Base-by-base conservation (phyloP, 2,329 filamentous ascomycete species). In the Onygena corvina region DNA sequence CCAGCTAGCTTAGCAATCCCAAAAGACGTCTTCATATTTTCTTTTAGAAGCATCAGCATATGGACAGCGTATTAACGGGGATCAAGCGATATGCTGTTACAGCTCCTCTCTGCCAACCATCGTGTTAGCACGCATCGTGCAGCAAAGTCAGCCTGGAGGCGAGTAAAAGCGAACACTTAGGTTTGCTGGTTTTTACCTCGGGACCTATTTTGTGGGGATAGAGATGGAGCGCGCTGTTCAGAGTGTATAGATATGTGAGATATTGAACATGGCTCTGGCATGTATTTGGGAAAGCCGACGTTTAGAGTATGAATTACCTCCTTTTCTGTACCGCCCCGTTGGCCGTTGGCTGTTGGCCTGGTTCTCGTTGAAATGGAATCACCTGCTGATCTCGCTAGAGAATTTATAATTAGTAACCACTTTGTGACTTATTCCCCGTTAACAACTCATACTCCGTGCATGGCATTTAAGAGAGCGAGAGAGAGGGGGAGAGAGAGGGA, bases 161-260 rank as follows among this genome's bases (percentile, higher is more conserved):
- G 38, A 42, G 38, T 12, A 23, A 42, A 20, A 14, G 38, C 38
- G 38, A 42, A 16, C 38, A 23, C 38, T 42, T 42, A 42, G 21
- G 38, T 42, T 42, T 42, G 38, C 38, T 42, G 38, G n/a, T n/a
- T 42, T 23, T 42, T 42, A 42, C 38, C 38, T 42, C 21, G 27
- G 38, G 36, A 18, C 16, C 38, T 42, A 23, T 23, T 23, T 40
- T 20, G n/a, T n/a, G n/a, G n/a, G n/a, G n/a, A n/a, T n/a, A n/a
- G n/a, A n/a, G n/a, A n/a, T n/a, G n/a, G n/a, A n/a, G n/a, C n/a
- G n/a, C n/a, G n/a, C n/a, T n/a, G n/a, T n/a, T n/a, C n/a, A n/a
- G n/a, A n/a, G n/a, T n/a, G n/a, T n/a, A n/a, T n/a, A n/a, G n/a
- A n/a, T n/a, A n/a, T n/a, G n/a, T n/a, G n/a, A n/a, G n/a, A n/a